Base-by-base conservation (phyloP, 495 filamentous ascomycete genomes). In the Penicillium subrubescens region DNA sequence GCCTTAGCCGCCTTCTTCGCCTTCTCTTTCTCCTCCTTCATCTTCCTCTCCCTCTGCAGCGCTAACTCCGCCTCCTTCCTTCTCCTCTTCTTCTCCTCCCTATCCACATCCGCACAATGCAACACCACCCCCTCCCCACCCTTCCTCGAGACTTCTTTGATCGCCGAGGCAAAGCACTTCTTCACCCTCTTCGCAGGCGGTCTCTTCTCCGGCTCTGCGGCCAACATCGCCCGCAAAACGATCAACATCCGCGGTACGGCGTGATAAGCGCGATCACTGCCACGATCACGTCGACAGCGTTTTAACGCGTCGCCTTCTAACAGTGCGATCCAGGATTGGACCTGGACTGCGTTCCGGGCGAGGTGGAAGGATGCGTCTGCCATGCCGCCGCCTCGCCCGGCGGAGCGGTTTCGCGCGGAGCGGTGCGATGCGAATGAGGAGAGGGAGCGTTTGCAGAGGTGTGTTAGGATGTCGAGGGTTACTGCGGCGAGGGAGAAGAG, bases 361-460 rank as follows among this genome's bases (percentile, higher is more conserved):
- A 82, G 72, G 72, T 97, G 94, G 76, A 94, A 98, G 0, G 89
- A 92, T 1, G 89, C 85, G 68, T 97, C 91, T 11, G 89, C 85
- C 31, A 89, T 85, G 3, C 89, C 89, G 61, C 89, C 89, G 23
- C 85, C 85, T 15, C 90, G 83, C 14, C 90, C 89, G 8, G 83
- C 79, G 19, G 84, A 84, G 39, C 85, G 84, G 73, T 94, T 91
- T 58, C 91, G 89, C 1, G 86, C 83, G 3, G 85, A 81, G 8
- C 94, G 92, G 71, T 94, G 90, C 14, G 87, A 83, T 7, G 86
- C 76, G 70, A 97, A 97, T 23, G 88, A 83, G 21, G 86, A 83
- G 0, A 87, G 80, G 34, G 89, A 87, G 57, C 89, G 87, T 67
- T 94, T 92, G 71, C 92, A 83, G 43, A 94, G 80, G 21, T 93